These are phyloP conservation scores for Aspergillus ochraceus DNA, from an alignment of 2,329 filamentous ascomycete genomes.

Conservation along the genomic window DNA sequence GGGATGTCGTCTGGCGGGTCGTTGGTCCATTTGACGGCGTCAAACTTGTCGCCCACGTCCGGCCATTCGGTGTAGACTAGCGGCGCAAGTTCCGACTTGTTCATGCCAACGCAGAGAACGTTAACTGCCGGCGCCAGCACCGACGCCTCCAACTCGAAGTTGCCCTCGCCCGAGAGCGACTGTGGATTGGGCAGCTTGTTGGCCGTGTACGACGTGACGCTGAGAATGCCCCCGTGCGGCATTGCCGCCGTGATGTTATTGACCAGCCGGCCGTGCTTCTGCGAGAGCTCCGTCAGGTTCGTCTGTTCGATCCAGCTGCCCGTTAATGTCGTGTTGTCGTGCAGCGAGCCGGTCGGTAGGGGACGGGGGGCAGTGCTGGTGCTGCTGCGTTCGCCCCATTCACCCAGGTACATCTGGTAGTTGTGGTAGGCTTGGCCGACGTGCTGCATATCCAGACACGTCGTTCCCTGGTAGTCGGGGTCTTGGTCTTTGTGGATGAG, in stretches of 20 bases:
- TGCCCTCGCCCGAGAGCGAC: constrained; percentile 64
- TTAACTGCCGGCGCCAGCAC: constrained; percentile 71
- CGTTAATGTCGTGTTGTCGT: constrained; percentile 70
- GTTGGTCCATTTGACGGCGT: constrained; percentile 28
- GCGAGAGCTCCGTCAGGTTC: constrained; percentile 54
- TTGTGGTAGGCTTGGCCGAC: constrained; percentile 70
- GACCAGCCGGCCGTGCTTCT: constrained; percentile 57
- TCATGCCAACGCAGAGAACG: constrained; percentile 70
- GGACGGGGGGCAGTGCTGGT: constrained; percentile 54
- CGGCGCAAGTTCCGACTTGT: constrained; percentile 58
- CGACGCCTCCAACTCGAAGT: constrained; percentile 67
- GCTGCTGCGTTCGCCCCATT: constrained; percentile 56
- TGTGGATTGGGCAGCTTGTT: constrained; percentile 72
- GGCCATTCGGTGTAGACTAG: constrained; percentile 67
- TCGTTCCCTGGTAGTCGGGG: constrained; percentile 42
- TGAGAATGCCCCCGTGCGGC: constrained; percentile 70
- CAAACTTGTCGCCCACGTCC: constrained; percentile 26
- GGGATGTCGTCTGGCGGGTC: constrained; percentile 34
- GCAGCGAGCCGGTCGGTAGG: constrained; percentile 61
- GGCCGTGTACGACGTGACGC: constrained; percentile 59
- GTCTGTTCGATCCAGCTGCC: constrained; percentile 67
- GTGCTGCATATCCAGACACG: constrained; percentile 69
- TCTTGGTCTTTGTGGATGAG: constrained; percentile 55
- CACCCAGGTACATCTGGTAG: constrained; percentile 59
- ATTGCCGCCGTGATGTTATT: constrained; percentile 78